Base-by-base conservation (phyloP, 208 protist genomes). In the Trypanosoma avium region DNA sequence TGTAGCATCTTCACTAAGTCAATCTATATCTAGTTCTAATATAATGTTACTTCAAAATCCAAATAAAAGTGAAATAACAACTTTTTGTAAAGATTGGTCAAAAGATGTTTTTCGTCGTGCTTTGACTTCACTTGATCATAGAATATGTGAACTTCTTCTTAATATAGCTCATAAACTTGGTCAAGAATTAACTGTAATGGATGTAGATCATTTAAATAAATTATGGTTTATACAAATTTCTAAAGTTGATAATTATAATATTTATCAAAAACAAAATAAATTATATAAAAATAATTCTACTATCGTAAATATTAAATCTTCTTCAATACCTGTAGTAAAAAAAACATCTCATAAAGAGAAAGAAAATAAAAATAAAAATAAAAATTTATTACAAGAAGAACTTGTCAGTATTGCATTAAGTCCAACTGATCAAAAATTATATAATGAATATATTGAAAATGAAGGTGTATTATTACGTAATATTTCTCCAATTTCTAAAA, bases 121-220 rank as follows among this genome's bases (percentile, higher is more conserved):
- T 9, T 67, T 87, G 43, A 63, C 68, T 33, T 73, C 70, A 10
- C 66, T 93, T 3, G 86, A 93, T 45, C 73, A 88, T 38, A 53
- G 66, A 10, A 56, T 88, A 8, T 93, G 86, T 43, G 67, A 66
- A 7, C 68, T 70, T 21, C 67, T 89, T 24, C 71, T 93, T 10
- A 72, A 66, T 27, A 64, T 86, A 19, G 73, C 86, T 9, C 82
- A 79, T 9, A 38, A 35, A 15, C 45, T 84, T 3, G 76, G 77
- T 24, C 38, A 70, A 60, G 65, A 79, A n/a, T 50, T 93, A 10
- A 76, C 46, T 24, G 80, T 85, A 12, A 69, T 79, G 43, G 83
- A 86, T 56, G 76, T 93, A 13, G 86, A 90, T 58, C 67, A 50
- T 12, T 71, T 92, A 4, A 86, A 83, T 54, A 72, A 79, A n/a